These are phyloP conservation scores for Trichosanthes cucumerina DNA, from an alignment of 306 rosid genomes.

Conservation along the genomic window DNA sequence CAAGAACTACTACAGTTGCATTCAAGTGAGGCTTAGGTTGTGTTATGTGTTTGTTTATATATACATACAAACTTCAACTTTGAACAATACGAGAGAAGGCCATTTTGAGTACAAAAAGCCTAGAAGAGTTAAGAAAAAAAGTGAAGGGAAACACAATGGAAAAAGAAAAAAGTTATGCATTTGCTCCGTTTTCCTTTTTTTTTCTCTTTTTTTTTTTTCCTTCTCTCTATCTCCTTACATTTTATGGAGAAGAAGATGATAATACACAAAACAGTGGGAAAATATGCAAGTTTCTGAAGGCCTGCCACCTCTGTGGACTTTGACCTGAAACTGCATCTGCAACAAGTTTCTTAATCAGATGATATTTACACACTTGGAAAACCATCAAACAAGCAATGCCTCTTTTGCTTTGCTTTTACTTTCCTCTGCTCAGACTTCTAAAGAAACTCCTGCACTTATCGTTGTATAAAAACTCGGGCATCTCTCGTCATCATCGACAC, in stretches of 20 bases:
- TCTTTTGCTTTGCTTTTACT: slow-evolving; percentile 29
- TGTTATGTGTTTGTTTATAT: neutral
- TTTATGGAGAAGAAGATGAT: slow-evolving; percentile 28
- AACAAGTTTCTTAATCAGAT: slow-evolving; percentile 41
- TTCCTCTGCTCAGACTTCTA: slow-evolving; percentile 41
- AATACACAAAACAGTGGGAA: slow-evolving; percentile 53
- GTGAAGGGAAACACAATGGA: neutral
- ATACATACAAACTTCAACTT: neutral
- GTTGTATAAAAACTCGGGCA: slow-evolving; percentile 23
- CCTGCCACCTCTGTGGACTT: slow-evolving; percentile 83
- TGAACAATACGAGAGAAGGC: neutral
- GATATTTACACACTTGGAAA: slow-evolving; percentile 63
- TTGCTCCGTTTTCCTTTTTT: neutral
- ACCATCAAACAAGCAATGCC: slow-evolving; percentile 43
- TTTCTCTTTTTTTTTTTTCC: neutral
- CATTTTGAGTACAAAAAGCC: neutral
- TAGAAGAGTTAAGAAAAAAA: neutral
- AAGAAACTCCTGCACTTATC: slow-evolving; percentile 27
- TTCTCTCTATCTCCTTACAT: slow-evolving; percentile 28
- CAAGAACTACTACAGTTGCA: neutral
- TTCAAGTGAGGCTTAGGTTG: neutral
- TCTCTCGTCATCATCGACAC: neutral
- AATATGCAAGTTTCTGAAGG: slow-evolving; percentile 53
- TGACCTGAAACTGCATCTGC: slow-evolving; percentile 62
- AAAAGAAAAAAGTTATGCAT: slow-evolving; percentile 4